Evolutionary conservation across 345 rosid species (phyloP).

Genomic region (Geranium brycei): DNA sequence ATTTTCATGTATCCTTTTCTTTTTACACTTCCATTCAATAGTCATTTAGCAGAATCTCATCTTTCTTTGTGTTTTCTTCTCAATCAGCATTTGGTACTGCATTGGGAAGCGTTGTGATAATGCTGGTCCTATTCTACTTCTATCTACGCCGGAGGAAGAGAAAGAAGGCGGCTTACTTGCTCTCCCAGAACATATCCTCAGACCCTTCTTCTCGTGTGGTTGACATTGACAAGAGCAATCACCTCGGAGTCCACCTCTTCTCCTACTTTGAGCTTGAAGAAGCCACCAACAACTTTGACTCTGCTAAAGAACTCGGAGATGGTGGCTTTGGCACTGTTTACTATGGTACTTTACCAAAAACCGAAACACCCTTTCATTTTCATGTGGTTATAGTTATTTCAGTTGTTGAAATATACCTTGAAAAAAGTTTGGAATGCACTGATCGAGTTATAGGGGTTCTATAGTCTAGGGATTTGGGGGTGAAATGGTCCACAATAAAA

Average conservation of each 20-base stretch:
- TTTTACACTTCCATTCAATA: too few species aligned
- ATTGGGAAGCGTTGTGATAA: slow-evolving; percentile 8
- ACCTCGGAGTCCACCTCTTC: slow-evolving; percentile 40
- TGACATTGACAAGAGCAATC: slow-evolving; percentile 36
- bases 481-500: too few species aligned
- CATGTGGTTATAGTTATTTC: too few species aligned
- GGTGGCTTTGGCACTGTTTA: slow-evolving; percentile 94
- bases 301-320: slow-evolving; percentile 64
- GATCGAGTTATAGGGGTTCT: too few species aligned
- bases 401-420: too few species aligned
- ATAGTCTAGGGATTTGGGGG: too few species aligned
- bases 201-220: slow-evolving; percentile 21
- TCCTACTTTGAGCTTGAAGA: slow-evolving; percentile 48
- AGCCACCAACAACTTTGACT: slow-evolving; percentile 67
- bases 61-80: neutral
- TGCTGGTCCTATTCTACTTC: slow-evolving; percentile 6
- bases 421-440: too few species aligned
- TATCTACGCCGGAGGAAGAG: slow-evolving; percentile 20
- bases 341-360: slow-evolving; percentile 27
- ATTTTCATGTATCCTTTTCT: too few species aligned
- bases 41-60: too few species aligned
- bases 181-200: slow-evolving; percentile 28
- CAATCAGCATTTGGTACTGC: neutral
- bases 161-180: slow-evolving; percentile 12
- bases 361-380: too few species aligned